Base-by-base conservation (phyloP, 768 basidiomycete species). In the Hypsizygus marmoreus region DNA sequence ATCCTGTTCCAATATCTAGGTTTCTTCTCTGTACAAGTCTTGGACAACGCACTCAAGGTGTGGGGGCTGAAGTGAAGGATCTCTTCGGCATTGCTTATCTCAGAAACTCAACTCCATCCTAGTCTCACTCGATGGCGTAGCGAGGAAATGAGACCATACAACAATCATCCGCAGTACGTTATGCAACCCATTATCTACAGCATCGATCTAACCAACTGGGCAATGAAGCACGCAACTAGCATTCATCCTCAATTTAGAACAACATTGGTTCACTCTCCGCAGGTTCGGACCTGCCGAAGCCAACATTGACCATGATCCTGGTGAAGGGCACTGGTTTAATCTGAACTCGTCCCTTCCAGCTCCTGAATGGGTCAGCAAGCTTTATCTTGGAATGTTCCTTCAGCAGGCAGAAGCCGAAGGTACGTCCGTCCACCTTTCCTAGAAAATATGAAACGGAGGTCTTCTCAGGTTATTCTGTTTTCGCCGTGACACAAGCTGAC, bases 1-100 rank as follows among this genome's bases (percentile, higher is more conserved):
- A 28, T 37, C 11, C 12, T 24, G 45, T 19, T 26, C 7, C 22
- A 35, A 2, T 9, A 41, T 36, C 40, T 29, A 91, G 90, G 91
- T 1, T 97, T 91, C 64, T 97, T 97, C 67, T 95, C 93, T 2
- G 77, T 95, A 1, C 91, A 93, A 52, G 94, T 95, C 2, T 63
- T 95, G 13, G 89, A 93, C 55, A 78, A 84, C 44, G 94, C 94
- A 2, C 66, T 97, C 37, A 76, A 83, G 57, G 84, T 93, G 10
- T 95, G 86, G 88, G 87, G 87, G 13, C 66, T 95, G 45, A 85
- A 78, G 90, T 92, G 57, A 54, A 72, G 59, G 16, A 37, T 55
- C 38, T 49, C 37, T 43, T 43, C 31, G 20, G 29, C 35, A 33
- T 47, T 33, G 16, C 20, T 45, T 36, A 28, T 50, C 26, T 37